phyloP scores from a whole-genome alignment of 441 rosid genomes.

The Populus hybrid region DNA sequence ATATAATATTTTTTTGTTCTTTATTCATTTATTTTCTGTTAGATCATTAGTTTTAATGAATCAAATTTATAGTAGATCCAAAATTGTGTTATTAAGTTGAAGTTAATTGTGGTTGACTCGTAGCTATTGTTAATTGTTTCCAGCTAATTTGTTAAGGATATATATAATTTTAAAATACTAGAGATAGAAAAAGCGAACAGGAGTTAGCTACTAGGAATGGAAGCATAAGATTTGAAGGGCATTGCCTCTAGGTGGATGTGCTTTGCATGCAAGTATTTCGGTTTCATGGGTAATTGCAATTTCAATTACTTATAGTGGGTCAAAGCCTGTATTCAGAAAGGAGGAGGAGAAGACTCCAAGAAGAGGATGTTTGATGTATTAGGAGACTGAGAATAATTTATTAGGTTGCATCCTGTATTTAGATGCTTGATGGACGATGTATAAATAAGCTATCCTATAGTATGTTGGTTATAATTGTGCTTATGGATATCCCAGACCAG shows the following conservation, averaged over 20 bases:
- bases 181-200: background rate
- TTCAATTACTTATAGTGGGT: background rate
- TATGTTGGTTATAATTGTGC: background rate
- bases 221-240: background rate
- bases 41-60: background rate
- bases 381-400: background rate
- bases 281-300: background rate
- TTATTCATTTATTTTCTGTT: background rate
- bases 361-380: background rate
- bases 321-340: background rate
- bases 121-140: background rate
- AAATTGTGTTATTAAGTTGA: background rate
- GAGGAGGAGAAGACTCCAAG: background rate
- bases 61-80: background rate
- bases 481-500: background rate
- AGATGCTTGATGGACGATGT: background rate
- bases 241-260: background rate
- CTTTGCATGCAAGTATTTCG: no score
- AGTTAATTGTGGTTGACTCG: background rate
- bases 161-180: no score
- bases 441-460: background rate
- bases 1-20: background rate
- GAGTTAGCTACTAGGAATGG: background rate
- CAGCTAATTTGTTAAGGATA: background rate
- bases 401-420: background rate